These are phyloP conservation scores for Cryphonectria radicalis DNA, from an alignment of 2,329 filamentous ascomycete species.

Conservation along the genomic window DNA sequence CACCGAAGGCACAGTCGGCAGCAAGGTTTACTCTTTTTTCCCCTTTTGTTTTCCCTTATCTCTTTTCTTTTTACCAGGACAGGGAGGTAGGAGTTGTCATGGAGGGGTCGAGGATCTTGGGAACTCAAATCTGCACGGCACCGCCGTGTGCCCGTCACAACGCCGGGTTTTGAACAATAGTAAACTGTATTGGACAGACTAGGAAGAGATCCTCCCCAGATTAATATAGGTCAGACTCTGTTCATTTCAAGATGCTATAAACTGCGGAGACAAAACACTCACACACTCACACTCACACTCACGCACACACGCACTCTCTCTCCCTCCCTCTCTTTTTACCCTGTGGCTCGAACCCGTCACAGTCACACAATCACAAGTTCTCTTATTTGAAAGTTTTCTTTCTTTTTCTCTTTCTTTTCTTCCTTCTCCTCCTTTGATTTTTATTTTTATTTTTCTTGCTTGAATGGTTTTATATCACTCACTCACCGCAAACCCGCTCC, in stretches of 20 bases:
- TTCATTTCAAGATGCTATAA: background rate
- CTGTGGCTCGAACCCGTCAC: background rate
- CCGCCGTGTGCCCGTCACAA: constrained; percentile 1
- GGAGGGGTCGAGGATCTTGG: background rate
- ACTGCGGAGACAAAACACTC: background rate
- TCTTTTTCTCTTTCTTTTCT: background rate
- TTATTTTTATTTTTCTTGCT: background rate
- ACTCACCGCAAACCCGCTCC: background rate
- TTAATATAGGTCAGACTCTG: constrained; percentile 4
- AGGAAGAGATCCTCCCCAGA: background rate
- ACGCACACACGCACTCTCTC: too few species aligned
- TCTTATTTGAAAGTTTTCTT: background rate
- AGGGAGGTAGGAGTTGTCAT: background rate
- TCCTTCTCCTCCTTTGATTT: too few species aligned
- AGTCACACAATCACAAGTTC: background rate
- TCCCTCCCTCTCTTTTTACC: background rate
- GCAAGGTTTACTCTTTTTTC: too few species aligned
- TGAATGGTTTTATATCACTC: background rate
- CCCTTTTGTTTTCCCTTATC: background rate
- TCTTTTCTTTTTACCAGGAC: background rate
- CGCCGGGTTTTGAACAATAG: background rate
- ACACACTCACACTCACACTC: background rate
- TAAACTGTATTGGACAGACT: background rate
- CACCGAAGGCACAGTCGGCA: constrained; percentile 2
- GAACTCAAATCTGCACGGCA: background rate